Conservation (phyloP, 2,329 filamentous ascomycete genomes). For the Cladophialophora bantiana region DNA sequence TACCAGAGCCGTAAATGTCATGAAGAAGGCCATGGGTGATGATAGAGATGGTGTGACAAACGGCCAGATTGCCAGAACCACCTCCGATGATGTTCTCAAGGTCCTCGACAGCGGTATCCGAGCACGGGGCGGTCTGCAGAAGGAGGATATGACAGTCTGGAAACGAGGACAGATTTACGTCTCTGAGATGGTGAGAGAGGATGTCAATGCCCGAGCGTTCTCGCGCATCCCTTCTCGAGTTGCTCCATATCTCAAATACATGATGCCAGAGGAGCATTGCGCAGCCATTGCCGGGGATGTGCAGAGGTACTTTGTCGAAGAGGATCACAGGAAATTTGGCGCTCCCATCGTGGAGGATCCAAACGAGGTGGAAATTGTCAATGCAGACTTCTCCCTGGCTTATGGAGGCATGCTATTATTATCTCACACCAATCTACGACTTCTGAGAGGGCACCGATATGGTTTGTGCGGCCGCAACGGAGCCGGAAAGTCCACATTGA, state of each 20-base stretch:
- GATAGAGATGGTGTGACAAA: conserved; percentile 67
- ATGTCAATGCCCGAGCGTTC: conserved; percentile 82
- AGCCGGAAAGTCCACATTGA: conserved; percentile 97
- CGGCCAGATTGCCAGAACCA: conserved; percentile 68
- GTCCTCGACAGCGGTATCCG: conserved; percentile 78
- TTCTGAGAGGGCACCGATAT: conserved; percentile 96
- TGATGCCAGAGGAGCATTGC: conserved; percentile 69
- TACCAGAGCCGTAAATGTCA: conserved; percentile 79
- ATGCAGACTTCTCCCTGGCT: conserved; percentile 94
- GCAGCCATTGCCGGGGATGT: conserved; percentile 74
- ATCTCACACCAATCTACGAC: conserved; percentile 91
- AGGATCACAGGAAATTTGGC: conserved; percentile 87
- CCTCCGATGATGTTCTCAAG: conserved; percentile 74
- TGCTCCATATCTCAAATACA: conserved; percentile 74
- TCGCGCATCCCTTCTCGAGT: conserved; percentile 73
- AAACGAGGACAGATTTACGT: conserved; percentile 75
- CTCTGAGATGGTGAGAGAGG: conserved; percentile 82
- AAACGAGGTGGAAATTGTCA: conserved; percentile 94
- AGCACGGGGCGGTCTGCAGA: conserved; percentile 68
- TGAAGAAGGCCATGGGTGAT: conserved; percentile 88
- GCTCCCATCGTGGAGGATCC: conserved; percentile 86
- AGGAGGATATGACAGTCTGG: conserved; percentile 69
- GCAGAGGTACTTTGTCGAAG: conserved; percentile 78
- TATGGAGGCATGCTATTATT: conserved; percentile 97
- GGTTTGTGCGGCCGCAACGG: conserved; percentile 97